A percentile compares a stretch with the other conserved stretches of the same genome.
Conservation (phyloP, 805 yeast genomes). For the Hanseniaspora jakobsenii region DNA sequence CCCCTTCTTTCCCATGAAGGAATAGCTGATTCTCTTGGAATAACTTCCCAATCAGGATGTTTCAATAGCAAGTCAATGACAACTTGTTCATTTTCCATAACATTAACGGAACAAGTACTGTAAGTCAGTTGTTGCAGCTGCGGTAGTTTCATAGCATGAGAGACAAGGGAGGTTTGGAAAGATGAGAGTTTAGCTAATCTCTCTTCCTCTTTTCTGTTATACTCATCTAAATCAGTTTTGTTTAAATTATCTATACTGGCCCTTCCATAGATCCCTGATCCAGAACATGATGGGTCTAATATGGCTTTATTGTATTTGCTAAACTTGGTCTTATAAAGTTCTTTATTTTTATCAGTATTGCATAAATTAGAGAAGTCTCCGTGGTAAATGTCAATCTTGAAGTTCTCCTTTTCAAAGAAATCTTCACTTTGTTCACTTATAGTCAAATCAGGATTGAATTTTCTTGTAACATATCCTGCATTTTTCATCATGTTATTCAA, state of each 20-base stretch:
- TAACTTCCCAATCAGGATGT: constrained; percentile 62
- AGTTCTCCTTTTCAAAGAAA: constrained; percentile 12
- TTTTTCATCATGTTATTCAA: constrained; percentile 63
- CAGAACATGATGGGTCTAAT: constrained; percentile 93
- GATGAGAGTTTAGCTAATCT: constrained; percentile 58
- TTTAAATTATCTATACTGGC: constrained; percentile 40
- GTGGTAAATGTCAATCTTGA: constrained; percentile 34
- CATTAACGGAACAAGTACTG: constrained; percentile 90
- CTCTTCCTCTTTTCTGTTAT: constrained; percentile 18
- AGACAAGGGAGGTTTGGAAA: constrained; percentile 78
- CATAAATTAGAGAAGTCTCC: constrained; percentile 36
- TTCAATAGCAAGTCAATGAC: constrained; percentile 64
- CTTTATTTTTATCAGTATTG: constrained; percentile 33
- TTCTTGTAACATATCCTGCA: constrained; percentile 46
- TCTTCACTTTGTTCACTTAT: constrained; percentile 12
- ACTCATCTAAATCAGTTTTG: constrained; percentile 14
- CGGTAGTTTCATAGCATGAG: constrained; percentile 79
- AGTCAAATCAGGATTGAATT: constrained; percentile 19
- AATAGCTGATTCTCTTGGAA: constrained; percentile 47
- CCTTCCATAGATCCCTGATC: constrained; percentile 94
- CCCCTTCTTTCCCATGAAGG: constrained; percentile 88
- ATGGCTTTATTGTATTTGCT: constrained; percentile 55
- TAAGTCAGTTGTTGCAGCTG: constrained; percentile 67
- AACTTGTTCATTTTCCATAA: constrained; percentile 87
- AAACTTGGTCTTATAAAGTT: constrained; percentile 6